Base-by-base conservation (phyloP, 768 basidiomycete species). In the Auricularia sp. region DNA sequence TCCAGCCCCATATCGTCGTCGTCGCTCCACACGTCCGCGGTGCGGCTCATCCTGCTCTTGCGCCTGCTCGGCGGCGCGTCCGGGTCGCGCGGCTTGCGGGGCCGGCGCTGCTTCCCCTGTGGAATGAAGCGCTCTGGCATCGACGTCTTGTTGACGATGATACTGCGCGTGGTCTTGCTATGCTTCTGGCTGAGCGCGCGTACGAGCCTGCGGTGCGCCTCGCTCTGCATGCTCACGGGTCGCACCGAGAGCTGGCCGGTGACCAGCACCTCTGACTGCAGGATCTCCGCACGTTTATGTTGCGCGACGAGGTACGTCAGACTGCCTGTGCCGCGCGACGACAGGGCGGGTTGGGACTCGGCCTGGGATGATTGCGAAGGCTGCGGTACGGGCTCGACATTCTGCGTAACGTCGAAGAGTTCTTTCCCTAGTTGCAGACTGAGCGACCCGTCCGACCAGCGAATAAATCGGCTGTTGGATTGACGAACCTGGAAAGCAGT, bases 371-470 rank as follows among this genome's bases (percentile, higher is more conserved):
- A 51, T 34, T 69, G 68, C 34, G 68, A 14, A 66, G 67, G 67
- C 80, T 75, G 18, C 78, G 75, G 68, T 81, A 79, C 62, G 82
- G 75, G 64, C 71, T 68, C 88, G 65, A 91, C 78, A 66, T 83
- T 85, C 74, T 89, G 84, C 62, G 83, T 86, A 62, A 98, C 86
- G 77, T 98, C 94, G 76, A 95, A 98, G 3, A 97, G 79, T 71
- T 98, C 96, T 74, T 91, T 90, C 54, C 97, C 97, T 64, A 99
- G 78, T 68, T 91, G 89, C 36, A 99, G 82, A 69, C 94, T 95
- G 65, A 94, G 77, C 14, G 90, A 83, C 16, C 96, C 96, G 73
- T 99, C 97, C 5, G 94, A 97, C 97, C 97, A 99, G 14, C 90
- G 85, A 65, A 99, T 85, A 45, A 98, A 79, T 36, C 94, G 88